Conservation (phyloP, 345 rosid genomes). For the Mallotus nudiflorus region DNA sequence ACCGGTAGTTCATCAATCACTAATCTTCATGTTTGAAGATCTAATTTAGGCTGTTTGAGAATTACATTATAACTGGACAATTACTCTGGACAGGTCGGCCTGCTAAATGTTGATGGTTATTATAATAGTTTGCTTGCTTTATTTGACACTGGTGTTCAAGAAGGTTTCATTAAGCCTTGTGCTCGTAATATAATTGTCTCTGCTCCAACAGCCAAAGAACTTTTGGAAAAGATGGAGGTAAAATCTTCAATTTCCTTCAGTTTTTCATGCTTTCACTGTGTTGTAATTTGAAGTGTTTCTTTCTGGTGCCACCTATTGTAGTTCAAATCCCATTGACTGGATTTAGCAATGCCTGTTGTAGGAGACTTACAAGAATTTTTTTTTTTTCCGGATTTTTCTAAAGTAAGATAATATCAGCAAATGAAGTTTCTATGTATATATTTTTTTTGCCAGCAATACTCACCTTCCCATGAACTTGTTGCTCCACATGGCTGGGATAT, state of each 20-base stretch:
- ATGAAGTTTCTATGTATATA: neutral
- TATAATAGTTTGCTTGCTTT: slow-evolving; percentile 73
- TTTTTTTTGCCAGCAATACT: slow-evolving; percentile 53
- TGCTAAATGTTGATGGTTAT: slow-evolving; percentile 93
- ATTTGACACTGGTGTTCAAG: slow-evolving; percentile 88
- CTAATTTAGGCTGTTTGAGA: neutral
- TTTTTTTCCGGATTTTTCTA: neutral
- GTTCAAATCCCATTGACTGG: neutral
- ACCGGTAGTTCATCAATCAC: slow-evolving; percentile 51
- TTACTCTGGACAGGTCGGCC: slow-evolving; percentile 61
- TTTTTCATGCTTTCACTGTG: neutral
- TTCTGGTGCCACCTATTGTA: too few species aligned
- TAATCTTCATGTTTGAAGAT: slow-evolving; percentile 19
- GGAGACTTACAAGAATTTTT: neutral
- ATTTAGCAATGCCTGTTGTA: too few species aligned
- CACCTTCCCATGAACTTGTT: slow-evolving; percentile 68
- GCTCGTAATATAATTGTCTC: slow-evolving; percentile 83
- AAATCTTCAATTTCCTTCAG: neutral
- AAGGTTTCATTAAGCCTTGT: slow-evolving; percentile 87
- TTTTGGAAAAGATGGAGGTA: slow-evolving; percentile 94
- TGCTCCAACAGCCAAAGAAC: slow-evolving; percentile 84
- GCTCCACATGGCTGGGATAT: slow-evolving; percentile 91
- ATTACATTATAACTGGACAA: slow-evolving; percentile 4
- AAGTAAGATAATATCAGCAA: neutral
- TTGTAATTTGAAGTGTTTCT: neutral